Percentiles rank a stretch among this genome's conserved stretches.
Conservation (phyloP, 2,329 filamentous ascomycete genomes). For the Aureobasidium sp. region DNA sequence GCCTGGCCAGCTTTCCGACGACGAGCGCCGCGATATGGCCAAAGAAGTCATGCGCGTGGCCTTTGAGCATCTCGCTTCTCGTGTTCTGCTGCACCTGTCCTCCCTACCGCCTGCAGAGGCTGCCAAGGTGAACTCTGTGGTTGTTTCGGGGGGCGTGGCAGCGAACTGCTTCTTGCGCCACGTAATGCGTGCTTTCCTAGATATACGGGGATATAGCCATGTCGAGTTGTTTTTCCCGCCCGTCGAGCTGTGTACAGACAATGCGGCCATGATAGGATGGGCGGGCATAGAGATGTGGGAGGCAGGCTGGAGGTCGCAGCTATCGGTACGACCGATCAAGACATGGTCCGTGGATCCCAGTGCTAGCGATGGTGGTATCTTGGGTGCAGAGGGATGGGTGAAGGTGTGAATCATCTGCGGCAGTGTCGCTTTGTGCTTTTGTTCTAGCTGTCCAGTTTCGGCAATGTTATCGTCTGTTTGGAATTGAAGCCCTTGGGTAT, state of each 20-base stretch:
- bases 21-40: constrained; percentile 64
- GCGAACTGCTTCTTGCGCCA: constrained; percentile 72
- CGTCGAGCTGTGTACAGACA: constrained; percentile 75
- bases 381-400: constrained; percentile 42
- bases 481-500: neutral
- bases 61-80: constrained; percentile 79
- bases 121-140: constrained; percentile 52
- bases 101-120: constrained; percentile 8
- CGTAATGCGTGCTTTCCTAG: constrained; percentile 51
- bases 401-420: neutral
- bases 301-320: constrained; percentile 60
- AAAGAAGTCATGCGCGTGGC: constrained; percentile 67
- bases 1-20: constrained; percentile 39
- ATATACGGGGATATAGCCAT: constrained; percentile 57
- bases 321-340: constrained; percentile 53
- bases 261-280: constrained; percentile 98
- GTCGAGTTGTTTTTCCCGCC: constrained; percentile 69
- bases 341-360: constrained; percentile 69
- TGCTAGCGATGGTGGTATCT: constrained; percentile 57
- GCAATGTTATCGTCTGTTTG: neutral
- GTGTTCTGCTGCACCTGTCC: constrained; percentile 53
- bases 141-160: constrained; percentile 86
- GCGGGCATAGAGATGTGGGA: constrained; percentile 86
- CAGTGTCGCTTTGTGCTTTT: neutral
- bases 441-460: neutral